Conservation (phyloP, 139 green algal species). For the Klebsormidium nitens region DNA sequence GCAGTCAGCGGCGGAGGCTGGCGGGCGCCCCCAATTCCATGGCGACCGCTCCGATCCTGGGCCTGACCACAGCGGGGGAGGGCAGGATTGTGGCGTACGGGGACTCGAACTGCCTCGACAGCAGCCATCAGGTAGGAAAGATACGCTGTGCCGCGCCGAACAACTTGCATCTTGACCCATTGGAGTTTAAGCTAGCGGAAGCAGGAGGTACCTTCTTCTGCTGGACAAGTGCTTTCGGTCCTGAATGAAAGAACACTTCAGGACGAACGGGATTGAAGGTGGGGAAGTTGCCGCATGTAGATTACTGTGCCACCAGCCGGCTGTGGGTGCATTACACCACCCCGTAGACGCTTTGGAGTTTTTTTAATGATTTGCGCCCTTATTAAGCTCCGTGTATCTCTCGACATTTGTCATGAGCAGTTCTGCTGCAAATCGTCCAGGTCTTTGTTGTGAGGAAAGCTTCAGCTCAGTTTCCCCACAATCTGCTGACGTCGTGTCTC, state of each 20-base stretch:
- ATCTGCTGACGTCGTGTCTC: background rate
- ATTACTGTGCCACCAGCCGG: background rate
- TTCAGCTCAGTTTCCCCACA: background rate
- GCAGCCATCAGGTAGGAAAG: conserved; percentile 26
- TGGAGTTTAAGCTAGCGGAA: background rate
- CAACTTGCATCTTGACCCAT: no score
- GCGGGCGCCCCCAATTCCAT: no score
- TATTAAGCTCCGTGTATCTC: background rate
- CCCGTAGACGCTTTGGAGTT: background rate
- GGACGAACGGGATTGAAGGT: background rate
- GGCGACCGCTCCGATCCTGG: conserved; percentile 10
- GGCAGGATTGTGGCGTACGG: conserved; percentile 70
- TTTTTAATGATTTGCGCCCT: no score
- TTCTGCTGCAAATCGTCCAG: background rate
- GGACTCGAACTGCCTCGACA: conserved; percentile 93
- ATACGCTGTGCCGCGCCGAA: no score
- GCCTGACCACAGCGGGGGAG: conserved; percentile 36
- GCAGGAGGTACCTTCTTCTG: background rate
- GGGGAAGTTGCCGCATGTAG: background rate
- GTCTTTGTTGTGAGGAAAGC: background rate
- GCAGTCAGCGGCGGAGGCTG: no score
- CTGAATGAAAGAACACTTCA: background rate
- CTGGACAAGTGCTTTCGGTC: background rate
- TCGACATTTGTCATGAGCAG: background rate
- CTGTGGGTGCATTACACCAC: background rate